Conservation (phyloP, 2,329 filamentous ascomycete genomes). For the Apiospora pterosperma region DNA sequence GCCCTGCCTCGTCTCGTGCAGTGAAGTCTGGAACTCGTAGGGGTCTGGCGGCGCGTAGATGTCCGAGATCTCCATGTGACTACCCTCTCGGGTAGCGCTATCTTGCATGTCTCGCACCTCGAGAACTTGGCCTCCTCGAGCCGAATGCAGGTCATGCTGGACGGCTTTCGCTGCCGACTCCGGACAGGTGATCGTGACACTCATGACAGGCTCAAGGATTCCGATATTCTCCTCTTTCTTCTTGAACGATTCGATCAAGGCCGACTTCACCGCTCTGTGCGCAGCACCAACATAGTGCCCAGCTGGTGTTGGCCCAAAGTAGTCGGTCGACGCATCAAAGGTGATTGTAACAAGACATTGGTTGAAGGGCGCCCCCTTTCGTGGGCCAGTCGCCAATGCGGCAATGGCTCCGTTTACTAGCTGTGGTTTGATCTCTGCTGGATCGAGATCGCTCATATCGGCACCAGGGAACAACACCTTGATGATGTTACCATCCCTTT, state of each 20-base stretch:
- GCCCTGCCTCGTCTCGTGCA: slow-evolving; percentile 44
- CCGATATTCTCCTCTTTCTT: slow-evolving; percentile 47
- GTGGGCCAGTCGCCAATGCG: slow-evolving; percentile 80
- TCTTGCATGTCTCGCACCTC: slow-evolving; percentile 67
- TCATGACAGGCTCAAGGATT: slow-evolving; percentile 93
- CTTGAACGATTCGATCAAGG: slow-evolving; percentile 60
- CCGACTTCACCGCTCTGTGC: slow-evolving; percentile 61
- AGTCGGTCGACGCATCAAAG: slow-evolving; percentile 61
- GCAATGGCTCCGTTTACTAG: slow-evolving; percentile 79
- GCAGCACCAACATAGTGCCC: slow-evolving; percentile 63
- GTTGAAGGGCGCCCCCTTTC: slow-evolving; percentile 76
- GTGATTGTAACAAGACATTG: slow-evolving; percentile 68
- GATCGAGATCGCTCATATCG: slow-evolving; percentile 40
- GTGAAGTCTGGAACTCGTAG: slow-evolving; percentile 61
- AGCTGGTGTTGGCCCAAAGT: slow-evolving; percentile 64
- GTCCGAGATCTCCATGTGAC: slow-evolving; percentile 61
- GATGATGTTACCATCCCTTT: slow-evolving; percentile 69
- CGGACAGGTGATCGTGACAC: slow-evolving; percentile 79
- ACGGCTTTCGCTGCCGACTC: slow-evolving; percentile 78
- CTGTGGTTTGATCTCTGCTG: slow-evolving; percentile 50
- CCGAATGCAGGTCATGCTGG: slow-evolving; percentile 74
- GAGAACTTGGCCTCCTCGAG: slow-evolving; percentile 71
- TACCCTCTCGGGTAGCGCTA: slow-evolving; percentile 62
- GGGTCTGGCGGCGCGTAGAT: slow-evolving; percentile 90
- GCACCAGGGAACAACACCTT: slow-evolving; percentile 46